Conservation (phyloP, 495 filamentous ascomycete species). For the Hypoxylon trugodes region DNA sequence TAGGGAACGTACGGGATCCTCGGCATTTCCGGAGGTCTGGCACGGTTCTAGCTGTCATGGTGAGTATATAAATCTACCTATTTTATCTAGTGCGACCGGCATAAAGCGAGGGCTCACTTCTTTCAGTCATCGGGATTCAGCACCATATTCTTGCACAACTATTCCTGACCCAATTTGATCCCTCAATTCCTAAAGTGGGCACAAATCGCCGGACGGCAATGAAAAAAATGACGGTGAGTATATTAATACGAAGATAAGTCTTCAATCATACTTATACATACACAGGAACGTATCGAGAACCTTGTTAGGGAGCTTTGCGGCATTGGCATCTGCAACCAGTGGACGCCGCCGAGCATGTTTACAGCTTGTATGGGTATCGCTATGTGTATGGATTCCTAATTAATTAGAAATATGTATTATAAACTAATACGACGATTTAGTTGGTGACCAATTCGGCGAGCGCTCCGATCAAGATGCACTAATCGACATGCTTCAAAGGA, state of each 20-base stretch:
- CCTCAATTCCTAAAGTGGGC: conserved; percentile 49
- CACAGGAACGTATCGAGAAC: conserved; percentile 51
- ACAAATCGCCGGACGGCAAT: conserved; percentile 42
- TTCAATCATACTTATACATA: conserved; percentile 3
- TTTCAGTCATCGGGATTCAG: conserved; percentile 60
- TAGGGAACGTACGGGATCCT: conserved; percentile 25
- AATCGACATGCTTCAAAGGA: conserved; percentile 51
- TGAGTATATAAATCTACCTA: conserved; percentile 29
- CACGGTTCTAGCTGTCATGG: conserved; percentile 58
- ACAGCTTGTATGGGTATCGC: conserved; percentile 63
- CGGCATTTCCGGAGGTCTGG: conserved; percentile 57
- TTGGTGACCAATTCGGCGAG: conserved; percentile 57
- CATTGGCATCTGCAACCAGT: conserved; percentile 59
- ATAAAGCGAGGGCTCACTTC: neutral
- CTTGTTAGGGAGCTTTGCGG: conserved; percentile 60
- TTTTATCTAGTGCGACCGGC: neutral
- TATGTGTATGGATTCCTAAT: conserved; percentile 51
- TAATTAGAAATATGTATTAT: neutral
- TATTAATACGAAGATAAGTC: neutral
- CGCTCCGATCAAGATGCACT: conserved; percentile 55
- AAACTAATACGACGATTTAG: conserved; percentile 41
- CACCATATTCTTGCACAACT: conserved; percentile 64
- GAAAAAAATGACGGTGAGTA: conserved; percentile 45
- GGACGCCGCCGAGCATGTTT: conserved; percentile 62
- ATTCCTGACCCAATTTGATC: conserved; percentile 55